Base-by-base conservation (phyloP, 805 yeast genomes). In the Priceomyces haplophilus region DNA sequence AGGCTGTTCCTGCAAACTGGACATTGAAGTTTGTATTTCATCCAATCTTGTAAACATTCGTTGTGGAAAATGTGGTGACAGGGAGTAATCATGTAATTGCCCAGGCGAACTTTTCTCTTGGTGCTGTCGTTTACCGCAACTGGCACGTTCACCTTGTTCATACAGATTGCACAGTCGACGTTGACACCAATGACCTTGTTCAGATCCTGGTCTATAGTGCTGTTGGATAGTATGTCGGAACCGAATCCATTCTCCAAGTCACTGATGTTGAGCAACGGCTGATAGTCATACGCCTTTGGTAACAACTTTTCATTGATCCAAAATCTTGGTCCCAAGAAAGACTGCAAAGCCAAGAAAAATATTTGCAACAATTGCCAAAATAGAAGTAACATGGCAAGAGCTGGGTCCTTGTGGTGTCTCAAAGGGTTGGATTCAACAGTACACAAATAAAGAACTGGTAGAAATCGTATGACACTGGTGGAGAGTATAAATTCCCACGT, bases 61-160 rank as follows among this genome's bases (percentile, higher is more conserved):
- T 88, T 76, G 58, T 90, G 97, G 76, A 89, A 91, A 7, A 88
- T 80, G 60, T 90, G 98, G 33, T 81, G 73, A 62, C 98, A 90
- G 1, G 97, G 97, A 0, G 98, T 88, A 3, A 88, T 79, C 93
- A 86, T 84, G 54, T 82, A 84, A 35, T 42, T 53, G 36, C 33
- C 40, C 21, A 37, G 40, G 32, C 34, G 32, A 8, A 13, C 37
- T 2, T 44, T 44, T 3, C 44, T 42, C 34, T 51, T 52, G 7
- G 39, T 43, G 23, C 50, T 53, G 15, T 40, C 42, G 20, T 51
- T 49, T 7, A 47, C 40, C 10, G 44, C 38, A 1, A 80, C 64
- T 15, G 83, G 83, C 16, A 85, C 58, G 17, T 81, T 81, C n/a
- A 88, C 77, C 8, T 79, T 78, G 41, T 74, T 79, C 96, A 90